Evolutionary conservation across 2,329 filamentous ascomycete genomes (phyloP).

Genomic region (Simplicillium aogashimaense): DNA sequence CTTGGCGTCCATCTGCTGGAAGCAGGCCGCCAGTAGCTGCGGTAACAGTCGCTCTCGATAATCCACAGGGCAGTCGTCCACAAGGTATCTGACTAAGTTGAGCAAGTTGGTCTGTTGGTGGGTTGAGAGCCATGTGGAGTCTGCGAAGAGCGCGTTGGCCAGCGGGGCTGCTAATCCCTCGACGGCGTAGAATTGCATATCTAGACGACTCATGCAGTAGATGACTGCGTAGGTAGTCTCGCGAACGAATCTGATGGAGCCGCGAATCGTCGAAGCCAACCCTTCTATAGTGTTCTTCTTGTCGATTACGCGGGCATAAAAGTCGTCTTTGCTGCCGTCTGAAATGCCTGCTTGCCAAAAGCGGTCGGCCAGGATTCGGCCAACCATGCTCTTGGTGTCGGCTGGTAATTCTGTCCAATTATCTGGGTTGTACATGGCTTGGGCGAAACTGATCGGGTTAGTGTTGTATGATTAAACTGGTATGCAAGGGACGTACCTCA

Average conservation of each 20-base stretch:
- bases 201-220: constrained; percentile 83
- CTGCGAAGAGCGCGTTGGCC: constrained; percentile 72
- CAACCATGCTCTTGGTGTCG: constrained; percentile 69
- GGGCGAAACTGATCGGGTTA: constrained; percentile 55
- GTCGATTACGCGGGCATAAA: constrained; percentile 82
- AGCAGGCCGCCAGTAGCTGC: constrained; percentile 71
- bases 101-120: constrained; percentile 93
- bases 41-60: constrained; percentile 74
- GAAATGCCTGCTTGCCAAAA: constrained; percentile 99
- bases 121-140: constrained; percentile 73
- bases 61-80: constrained; percentile 82
- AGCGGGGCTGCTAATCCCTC: constrained; percentile 72
- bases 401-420: constrained; percentile 72
- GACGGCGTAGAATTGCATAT: constrained; percentile 86
- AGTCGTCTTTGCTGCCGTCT: constrained; percentile 89
- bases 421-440: constrained; percentile 77
- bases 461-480: constrained; percentile 3
- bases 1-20: constrained; percentile 78
- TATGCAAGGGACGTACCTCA: constrained; percentile 43
- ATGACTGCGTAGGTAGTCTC: constrained; percentile 93
- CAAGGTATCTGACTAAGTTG: constrained; percentile 77
- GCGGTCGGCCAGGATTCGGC: constrained; percentile 78
- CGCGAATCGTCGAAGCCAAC: constrained; percentile 85
- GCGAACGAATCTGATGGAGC: constrained; percentile 77
- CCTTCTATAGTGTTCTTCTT: constrained; percentile 88